Evolutionary conservation across 2,329 filamentous ascomycete genomes (phyloP).

Genomic region (Trichophyton equinum): DNA sequence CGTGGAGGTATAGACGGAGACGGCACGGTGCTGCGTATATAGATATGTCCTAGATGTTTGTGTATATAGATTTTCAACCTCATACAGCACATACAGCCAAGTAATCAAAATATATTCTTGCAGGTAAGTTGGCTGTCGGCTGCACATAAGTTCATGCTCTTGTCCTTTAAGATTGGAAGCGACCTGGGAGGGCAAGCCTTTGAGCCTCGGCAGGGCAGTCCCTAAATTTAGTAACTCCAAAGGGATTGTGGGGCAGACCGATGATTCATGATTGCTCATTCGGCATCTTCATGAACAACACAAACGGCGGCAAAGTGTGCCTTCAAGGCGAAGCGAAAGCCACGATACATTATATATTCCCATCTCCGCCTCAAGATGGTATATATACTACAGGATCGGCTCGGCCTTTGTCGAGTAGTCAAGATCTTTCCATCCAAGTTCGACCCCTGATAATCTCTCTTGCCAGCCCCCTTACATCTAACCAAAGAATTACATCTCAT

Average conservation of each 20-base stretch:
- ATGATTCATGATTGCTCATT: background rate
- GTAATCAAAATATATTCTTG: background rate
- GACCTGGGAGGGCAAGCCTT: background rate
- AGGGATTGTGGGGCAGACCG: background rate
- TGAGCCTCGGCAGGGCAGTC: too few species aligned
- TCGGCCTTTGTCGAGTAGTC: background rate
- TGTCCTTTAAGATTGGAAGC: too few species aligned
- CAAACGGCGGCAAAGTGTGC: background rate
- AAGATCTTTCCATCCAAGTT: background rate
- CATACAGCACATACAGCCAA: background rate
- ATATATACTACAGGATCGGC: background rate
- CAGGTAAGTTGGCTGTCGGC: too few species aligned
- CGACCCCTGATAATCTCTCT: background rate
- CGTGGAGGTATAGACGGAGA: slow-evolving; percentile 72
- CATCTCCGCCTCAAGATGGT: background rate
- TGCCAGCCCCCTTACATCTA: background rate
- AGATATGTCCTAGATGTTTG: background rate
- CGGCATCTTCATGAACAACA: background rate
- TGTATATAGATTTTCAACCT: background rate
- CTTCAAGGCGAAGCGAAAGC: background rate
- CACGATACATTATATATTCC: background rate
- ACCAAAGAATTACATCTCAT: background rate
- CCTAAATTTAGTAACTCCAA: background rate
- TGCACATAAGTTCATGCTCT: too few species aligned
- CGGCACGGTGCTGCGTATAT: slow-evolving; percentile 56